Evolutionary conservation across 306 rosid genomes (phyloP), one percentile per base, ranked within the genome.

Genomic region (Cucurbita moschata): DNA sequence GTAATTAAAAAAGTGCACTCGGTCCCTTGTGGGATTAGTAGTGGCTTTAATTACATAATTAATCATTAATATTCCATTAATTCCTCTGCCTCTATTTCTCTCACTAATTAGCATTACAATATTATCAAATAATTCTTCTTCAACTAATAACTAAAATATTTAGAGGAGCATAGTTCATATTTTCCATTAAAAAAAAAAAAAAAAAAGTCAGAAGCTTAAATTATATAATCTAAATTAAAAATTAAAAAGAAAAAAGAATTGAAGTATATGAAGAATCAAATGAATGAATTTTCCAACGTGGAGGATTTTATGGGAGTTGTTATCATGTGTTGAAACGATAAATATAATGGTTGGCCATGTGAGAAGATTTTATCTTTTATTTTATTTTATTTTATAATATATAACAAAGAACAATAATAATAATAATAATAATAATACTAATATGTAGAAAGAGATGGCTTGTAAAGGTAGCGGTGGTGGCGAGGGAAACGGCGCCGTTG

Each of bases 11-110:
- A 74, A 74, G 58, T 74, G 71, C 77, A 60, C 77, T 74, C 77
- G 57, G 70, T 74, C 76, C 71, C 59, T 43, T 74, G 77, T 60
- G 71, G 71, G 74, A 74, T 74, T 74, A 30, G 77, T 16, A 74
- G 77, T 74, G 77, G 68, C 77, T 56, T 59, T 56, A 59, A 35
- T 74, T 43, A 19, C 57, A 8, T 43, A 50, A 50, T 50, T 50
- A 50, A 50, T 73, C 43, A 21, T 73, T 3, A 56, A 65, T 65
- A 35, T 50, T 50, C 15, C n/a, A 42, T 65, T 73, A 21, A 42
- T 65, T 73, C 42, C 52, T 56, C 18, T 14, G 0, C 15, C 54
- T 14, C 18, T 50, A 2, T 18, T 35, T 14, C 40, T 21, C 26
- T 14, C 18, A 6, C 46, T 37, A 35, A 60, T 37, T 61, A 50